phyloP scores from a whole-genome alignment of 176 grass and related monocot genomes.

The Carex kokanica region DNA sequence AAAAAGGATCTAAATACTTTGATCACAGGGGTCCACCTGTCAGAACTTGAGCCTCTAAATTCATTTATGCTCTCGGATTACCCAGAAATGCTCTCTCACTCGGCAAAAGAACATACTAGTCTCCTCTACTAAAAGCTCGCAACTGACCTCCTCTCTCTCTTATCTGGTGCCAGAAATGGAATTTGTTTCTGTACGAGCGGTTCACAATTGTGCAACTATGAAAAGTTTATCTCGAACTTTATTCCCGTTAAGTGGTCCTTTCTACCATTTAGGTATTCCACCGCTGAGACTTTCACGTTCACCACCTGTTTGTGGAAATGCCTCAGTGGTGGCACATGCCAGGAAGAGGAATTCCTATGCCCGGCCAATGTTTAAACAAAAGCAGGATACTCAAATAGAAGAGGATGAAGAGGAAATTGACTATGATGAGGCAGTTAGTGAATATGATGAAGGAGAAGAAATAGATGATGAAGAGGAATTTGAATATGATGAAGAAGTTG shows the following conservation, averaged over 20 bases:
- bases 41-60: neutral
- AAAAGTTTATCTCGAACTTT: slow-evolving; percentile 2
- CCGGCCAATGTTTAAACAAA: slow-evolving; percentile 16
- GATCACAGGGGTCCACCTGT: neutral
- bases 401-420: slow-evolving; percentile 2
- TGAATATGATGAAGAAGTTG: slow-evolving; percentile 15
- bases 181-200: slow-evolving; percentile 11
- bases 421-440: slow-evolving; percentile 2
- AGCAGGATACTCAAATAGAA: neutral
- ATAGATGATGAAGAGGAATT: slow-evolving; percentile 22
- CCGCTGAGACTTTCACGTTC: slow-evolving; percentile 24
- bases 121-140: neutral
- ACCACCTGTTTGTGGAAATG: slow-evolving; percentile 43
- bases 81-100: no score
- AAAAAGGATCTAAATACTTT: no score
- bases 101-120: neutral
- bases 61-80: neutral
- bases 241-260: neutral
- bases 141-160: neutral
- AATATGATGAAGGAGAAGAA: slow-evolving; percentile 23
- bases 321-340: slow-evolving; percentile 26
- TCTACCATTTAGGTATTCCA: neutral
- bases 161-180: slow-evolving; percentile 30
- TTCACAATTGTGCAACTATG: slow-evolving; percentile 7
- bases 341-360: slow-evolving; percentile 42